phyloP scores from a whole-genome alignment of 2,329 filamentous ascomycete genomes.

The Whalleya microplaca region DNA sequence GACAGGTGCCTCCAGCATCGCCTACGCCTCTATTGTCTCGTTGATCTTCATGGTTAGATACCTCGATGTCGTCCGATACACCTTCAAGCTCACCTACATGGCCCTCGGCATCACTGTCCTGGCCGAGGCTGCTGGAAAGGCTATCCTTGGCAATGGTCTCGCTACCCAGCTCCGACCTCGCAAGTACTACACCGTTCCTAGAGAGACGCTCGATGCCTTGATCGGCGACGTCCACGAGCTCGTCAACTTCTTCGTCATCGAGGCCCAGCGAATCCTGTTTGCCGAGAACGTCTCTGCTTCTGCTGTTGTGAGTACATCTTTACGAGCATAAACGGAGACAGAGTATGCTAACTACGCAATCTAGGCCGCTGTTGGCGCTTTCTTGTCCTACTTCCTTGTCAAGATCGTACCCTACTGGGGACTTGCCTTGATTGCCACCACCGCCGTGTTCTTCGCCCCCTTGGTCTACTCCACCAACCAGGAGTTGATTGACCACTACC shows the following conservation, averaged over 20 bases:
- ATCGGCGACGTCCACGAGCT: slow-evolving; percentile 70
- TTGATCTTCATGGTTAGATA: slow-evolving; percentile 68
- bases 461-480: slow-evolving; percentile 70
- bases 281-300: slow-evolving; percentile 68
- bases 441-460: slow-evolving; percentile 63
- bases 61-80: slow-evolving; percentile 67
- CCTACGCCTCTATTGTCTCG: slow-evolving; percentile 60
- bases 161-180: slow-evolving; percentile 68
- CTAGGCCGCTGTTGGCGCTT: slow-evolving; percentile 62
- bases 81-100: slow-evolving; percentile 68
- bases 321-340: slow-evolving; percentile 1
- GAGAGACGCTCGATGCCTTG: slow-evolving; percentile 62
- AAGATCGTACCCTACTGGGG: slow-evolving; percentile 74
- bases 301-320: slow-evolving; percentile 53
- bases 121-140: slow-evolving; percentile 65
- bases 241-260: slow-evolving; percentile 73
- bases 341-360: slow-evolving; percentile 9
- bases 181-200: slow-evolving; percentile 69
- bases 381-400: slow-evolving; percentile 69
- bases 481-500: slow-evolving; percentile 68
- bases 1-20: slow-evolving; percentile 66
- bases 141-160: slow-evolving; percentile 63
- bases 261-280: slow-evolving; percentile 69
- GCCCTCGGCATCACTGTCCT: slow-evolving; percentile 61
- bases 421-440: slow-evolving; percentile 63